A percentile compares a stretch with the other conserved stretches of the same genome.
These are phyloP conservation scores for Aspergillus sp. DNA, from an alignment of 2,329 filamentous ascomycete species.

Conservation along the genomic window DNA sequence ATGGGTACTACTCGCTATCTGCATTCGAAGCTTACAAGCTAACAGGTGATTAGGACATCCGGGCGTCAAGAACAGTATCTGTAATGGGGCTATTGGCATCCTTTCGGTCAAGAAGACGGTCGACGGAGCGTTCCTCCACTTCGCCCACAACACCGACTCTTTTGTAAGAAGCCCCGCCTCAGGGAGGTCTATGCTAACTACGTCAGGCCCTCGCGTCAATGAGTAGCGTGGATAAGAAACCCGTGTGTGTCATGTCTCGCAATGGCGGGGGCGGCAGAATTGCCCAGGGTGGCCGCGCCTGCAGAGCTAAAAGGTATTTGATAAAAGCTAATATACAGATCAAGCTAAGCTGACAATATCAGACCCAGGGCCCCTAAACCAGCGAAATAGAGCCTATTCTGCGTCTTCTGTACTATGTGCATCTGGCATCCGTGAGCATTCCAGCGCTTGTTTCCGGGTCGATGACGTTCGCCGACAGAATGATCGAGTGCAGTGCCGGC, in stretches of 20 bases:
- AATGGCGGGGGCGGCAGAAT: slow-evolving; percentile 56
- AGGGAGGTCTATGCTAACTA: slow-evolving; percentile 7
- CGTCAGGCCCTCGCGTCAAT: slow-evolving; percentile 77
- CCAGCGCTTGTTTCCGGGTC: not conserved
- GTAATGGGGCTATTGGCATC: slow-evolving; percentile 84
- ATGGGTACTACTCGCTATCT: slow-evolving; percentile 59
- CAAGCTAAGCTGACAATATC: not conserved
- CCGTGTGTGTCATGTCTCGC: slow-evolving; percentile 86
- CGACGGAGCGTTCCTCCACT: slow-evolving; percentile 80
- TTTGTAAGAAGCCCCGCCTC: slow-evolving; percentile 51
- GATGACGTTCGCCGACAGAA: not conserved
- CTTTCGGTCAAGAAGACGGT: slow-evolving; percentile 84
- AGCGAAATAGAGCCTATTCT: not conserved
- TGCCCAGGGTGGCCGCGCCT: slow-evolving; percentile 49
- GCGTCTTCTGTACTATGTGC: not conserved
- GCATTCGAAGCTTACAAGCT: not conserved
- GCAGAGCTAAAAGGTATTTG: slow-evolving; percentile 30
- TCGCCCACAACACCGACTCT: slow-evolving; percentile 93
- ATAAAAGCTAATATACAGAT: not conserved
- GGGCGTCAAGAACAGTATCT: slow-evolving; percentile 76
- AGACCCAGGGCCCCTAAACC: not conserved
- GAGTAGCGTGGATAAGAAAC: slow-evolving; percentile 73
- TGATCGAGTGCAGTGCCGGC: not conserved
- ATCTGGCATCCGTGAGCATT: not conserved
- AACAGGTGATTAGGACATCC: slow-evolving; percentile 62